A percentile compares a stretch with the other conserved stretches of the same genome.
Conservation (phyloP, 2,329 filamentous ascomycete species). For the Arthrinium puccinioides region DNA sequence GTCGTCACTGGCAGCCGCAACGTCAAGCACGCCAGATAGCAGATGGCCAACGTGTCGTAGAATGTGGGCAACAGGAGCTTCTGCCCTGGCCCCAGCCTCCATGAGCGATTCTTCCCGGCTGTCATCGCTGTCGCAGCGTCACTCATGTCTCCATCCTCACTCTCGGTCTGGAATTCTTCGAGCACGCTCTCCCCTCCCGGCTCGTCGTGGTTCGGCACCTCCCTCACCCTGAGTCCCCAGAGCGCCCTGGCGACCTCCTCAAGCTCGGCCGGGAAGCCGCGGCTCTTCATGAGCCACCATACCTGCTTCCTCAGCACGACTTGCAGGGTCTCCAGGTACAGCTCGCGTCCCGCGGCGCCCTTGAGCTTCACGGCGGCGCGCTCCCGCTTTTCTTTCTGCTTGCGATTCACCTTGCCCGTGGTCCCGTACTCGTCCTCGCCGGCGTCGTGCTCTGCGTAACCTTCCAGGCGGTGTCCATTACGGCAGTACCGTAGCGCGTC, state of each 20-base stretch:
- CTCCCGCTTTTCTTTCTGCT: slow-evolving; percentile 49
- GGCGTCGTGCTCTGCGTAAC: slow-evolving; percentile 47
- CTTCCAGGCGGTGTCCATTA: slow-evolving; percentile 72
- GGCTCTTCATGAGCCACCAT: slow-evolving; percentile 60
- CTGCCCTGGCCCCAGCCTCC: slow-evolving; percentile 36
- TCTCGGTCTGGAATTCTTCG: slow-evolving; percentile 11
- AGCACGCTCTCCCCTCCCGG: slow-evolving; percentile 13
- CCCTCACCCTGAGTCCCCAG: slow-evolving; percentile 64
- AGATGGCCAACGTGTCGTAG: slow-evolving; percentile 68
- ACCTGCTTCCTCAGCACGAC: slow-evolving; percentile 78
- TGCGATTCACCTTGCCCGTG: slow-evolving; percentile 46
- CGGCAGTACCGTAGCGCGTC: slow-evolving; percentile 74
- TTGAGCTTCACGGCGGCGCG: slow-evolving; percentile 47
- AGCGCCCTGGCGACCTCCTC: slow-evolving; percentile 77
- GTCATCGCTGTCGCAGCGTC: too few relatives aligned
- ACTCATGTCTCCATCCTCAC: slow-evolving; percentile 19
- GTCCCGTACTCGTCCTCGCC: slow-evolving; percentile 62
- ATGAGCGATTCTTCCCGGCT: slow-evolving; percentile 25
- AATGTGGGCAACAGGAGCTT: slow-evolving; percentile 56
- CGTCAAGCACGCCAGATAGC: slow-evolving; percentile 72
- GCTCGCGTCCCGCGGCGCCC: slow-evolving; percentile 63
- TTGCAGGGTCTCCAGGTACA: slow-evolving; percentile 81
- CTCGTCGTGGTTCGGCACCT: slow-evolving; percentile 37
- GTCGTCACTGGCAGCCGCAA: slow-evolving; percentile 70
- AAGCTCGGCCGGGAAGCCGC: slow-evolving; percentile 63